phyloP scores from a whole-genome alignment of 495 filamentous ascomycete species.

The Aspergillus ellipticus region DNA sequence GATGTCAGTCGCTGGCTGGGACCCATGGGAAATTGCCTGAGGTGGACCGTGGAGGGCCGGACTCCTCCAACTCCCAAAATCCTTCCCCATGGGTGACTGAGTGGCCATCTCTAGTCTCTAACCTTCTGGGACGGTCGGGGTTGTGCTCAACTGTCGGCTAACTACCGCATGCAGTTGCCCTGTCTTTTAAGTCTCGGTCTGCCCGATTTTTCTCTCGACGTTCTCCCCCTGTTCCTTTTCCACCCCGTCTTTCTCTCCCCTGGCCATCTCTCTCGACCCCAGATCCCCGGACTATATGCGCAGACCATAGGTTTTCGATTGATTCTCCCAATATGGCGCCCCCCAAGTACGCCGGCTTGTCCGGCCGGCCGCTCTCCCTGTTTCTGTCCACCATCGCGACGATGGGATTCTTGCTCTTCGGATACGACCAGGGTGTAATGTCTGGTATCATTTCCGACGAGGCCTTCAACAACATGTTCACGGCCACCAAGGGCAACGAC shows the following conservation, averaged over 20 bases:
- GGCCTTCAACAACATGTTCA: constrained; percentile 63
- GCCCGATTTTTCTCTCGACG: not conserved
- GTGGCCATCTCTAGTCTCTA: too few species aligned
- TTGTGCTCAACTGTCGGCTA: not conserved
- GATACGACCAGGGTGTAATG: constrained; percentile 67
- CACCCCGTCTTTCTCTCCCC: not conserved
- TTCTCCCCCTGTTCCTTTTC: not conserved
- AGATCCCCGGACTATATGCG: not conserved
- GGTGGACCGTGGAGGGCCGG: not conserved
- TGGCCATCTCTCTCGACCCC: not conserved
- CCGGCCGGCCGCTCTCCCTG: constrained; percentile 55
- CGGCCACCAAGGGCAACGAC: constrained; percentile 54
- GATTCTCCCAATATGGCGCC: constrained; percentile 22
- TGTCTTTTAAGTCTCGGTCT: not conserved
- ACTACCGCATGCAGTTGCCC: not conserved
- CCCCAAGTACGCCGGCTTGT: constrained; percentile 54
- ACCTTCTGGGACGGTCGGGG: not conserved
- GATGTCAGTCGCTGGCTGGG: not conserved
- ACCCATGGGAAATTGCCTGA: not conserved
- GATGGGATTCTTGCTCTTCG: constrained; percentile 66
- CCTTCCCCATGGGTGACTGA: constrained; percentile 5
- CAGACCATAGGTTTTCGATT: not conserved
- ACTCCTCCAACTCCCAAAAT: not conserved
- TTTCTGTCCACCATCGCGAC: constrained; percentile 59
- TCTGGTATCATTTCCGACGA: constrained; percentile 66